phyloP scores from a whole-genome alignment of 768 basidiomycete genomes.

The Boletus barrowsii region DNA sequence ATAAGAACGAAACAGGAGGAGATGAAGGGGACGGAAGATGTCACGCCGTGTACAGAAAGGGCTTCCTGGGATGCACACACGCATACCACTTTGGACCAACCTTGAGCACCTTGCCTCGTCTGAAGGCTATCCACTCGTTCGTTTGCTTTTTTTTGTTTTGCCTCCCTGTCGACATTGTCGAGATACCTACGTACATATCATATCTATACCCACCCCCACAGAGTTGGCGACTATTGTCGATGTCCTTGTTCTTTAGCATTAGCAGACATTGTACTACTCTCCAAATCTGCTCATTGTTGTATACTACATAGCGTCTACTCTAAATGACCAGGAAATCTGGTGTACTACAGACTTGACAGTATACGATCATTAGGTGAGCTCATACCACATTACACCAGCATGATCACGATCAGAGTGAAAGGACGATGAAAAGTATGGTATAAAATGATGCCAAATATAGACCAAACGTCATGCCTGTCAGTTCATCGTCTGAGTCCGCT shows the following conservation, averaged over 20 bases:
- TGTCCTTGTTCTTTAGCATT: neutral
- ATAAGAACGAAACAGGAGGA: neutral
- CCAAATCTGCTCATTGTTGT: neutral
- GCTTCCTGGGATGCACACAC: neutral
- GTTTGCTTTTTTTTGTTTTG: neutral
- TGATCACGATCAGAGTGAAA: too few relatives aligned
- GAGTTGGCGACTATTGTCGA: neutral
- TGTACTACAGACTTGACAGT: too few relatives aligned
- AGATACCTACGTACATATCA: slow-evolving; percentile 1
- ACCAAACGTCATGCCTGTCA: neutral
- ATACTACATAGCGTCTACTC: too few relatives aligned
- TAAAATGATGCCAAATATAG: neutral
- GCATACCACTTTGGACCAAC: neutral
- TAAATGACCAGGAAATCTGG: too few relatives aligned
- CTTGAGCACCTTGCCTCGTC: neutral
- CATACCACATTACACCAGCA: too few relatives aligned
- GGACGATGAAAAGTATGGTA: neutral
- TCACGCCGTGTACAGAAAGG: neutral
- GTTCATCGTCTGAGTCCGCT: slow-evolving; percentile 13
- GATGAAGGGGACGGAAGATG: neutral
- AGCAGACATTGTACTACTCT: neutral
- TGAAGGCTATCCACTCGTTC: slow-evolving; percentile 3
- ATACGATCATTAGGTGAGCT: too few relatives aligned
- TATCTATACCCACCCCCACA: neutral
- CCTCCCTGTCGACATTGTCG: neutral